A percentile compares a stretch with the other conserved stretches of the same genome.
phyloP scores from a whole-genome alignment of 176 grass and related monocot species.

The Carex kokanica region DNA sequence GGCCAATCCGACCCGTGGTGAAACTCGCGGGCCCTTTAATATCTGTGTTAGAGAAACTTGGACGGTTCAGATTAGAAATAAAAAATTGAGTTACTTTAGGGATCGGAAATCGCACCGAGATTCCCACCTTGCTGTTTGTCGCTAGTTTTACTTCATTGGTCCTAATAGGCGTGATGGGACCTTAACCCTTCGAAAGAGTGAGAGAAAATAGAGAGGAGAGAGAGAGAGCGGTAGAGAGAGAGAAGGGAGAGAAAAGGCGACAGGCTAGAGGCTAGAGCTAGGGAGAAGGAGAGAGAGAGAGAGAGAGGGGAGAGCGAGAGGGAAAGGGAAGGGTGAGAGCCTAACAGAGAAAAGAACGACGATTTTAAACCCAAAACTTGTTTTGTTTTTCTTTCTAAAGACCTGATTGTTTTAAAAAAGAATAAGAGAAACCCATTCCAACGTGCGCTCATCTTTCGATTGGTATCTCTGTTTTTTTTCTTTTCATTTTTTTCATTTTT shows the following conservation, averaged over 20 bases:
- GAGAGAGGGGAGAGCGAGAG: slow-evolving; percentile 23
- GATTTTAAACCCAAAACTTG: slow-evolving; percentile 21
- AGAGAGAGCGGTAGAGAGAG: background rate
- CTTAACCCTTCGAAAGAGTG: slow-evolving; percentile 14
- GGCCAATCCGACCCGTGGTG: no score
- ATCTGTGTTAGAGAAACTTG: no score
- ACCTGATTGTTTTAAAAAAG: slow-evolving; percentile 20
- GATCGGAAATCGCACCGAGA: background rate
- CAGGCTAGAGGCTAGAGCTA: slow-evolving; percentile 27
- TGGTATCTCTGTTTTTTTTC: background rate
- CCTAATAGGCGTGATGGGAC: slow-evolving; percentile 31
- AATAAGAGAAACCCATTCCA: slow-evolving; percentile 20
- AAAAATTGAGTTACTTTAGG: no score
- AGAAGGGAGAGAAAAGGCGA: slow-evolving; percentile 1
- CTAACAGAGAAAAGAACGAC: slow-evolving; percentile 21
- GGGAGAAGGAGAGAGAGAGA: slow-evolving; percentile 28
- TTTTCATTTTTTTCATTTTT: background rate
- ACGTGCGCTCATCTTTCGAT: background rate
- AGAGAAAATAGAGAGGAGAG: slow-evolving; percentile 26
- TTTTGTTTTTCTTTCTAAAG: background rate
- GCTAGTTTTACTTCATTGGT: slow-evolving; percentile 30
- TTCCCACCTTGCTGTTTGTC: slow-evolving; percentile 24
- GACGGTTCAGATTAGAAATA: no score
- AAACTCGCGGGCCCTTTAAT: no score
- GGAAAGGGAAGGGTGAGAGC: slow-evolving; percentile 34